These are phyloP conservation scores for Gamarada debralockiae DNA, from an alignment of 495 filamentous ascomycete species.

Conservation along the genomic window DNA sequence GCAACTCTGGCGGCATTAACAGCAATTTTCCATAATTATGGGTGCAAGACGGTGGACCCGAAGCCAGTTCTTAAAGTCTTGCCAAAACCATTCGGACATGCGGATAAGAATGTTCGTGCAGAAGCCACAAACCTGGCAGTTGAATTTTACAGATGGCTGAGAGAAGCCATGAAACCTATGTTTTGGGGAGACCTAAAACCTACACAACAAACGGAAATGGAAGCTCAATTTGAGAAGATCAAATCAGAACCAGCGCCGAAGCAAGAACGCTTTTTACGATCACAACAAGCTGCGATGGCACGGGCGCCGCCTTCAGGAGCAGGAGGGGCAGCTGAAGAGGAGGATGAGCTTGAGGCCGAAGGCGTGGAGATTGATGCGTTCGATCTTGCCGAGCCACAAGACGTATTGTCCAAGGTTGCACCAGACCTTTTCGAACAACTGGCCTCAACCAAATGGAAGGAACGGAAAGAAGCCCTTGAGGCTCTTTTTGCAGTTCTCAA, in stretches of 20 bases:
- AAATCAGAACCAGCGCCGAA: conserved; percentile 86
- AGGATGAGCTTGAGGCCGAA: conserved; percentile 66
- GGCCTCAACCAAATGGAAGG: conserved; percentile 94
- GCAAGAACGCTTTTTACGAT: conserved; percentile 83
- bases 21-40: conserved; percentile 84
- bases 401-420: conserved; percentile 81
- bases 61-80: conserved; percentile 90
- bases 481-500: conserved; percentile 73
- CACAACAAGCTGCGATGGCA: conserved; percentile 81
- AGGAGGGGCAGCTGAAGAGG: conserved; percentile 53
- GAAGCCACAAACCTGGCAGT: conserved; percentile 90
- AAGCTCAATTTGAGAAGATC: conserved; percentile 88
- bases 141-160: conserved; percentile 95
- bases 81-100: conserved; percentile 90
- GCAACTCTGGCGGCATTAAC: conserved; percentile 77
- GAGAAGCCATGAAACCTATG: conserved; percentile 96
- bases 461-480: conserved; percentile 92
- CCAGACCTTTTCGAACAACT: conserved; percentile 77
- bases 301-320: conserved; percentile 54
- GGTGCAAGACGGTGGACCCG: conserved; percentile 93
- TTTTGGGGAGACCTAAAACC: conserved; percentile 97
- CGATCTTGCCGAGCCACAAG: conserved; percentile 86
- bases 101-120: conserved; percentile 97
- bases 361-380: conserved; percentile 73
- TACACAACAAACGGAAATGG: conserved; percentile 90